Evolutionary conservation across 2,329 filamentous ascomycete species (phyloP).

Genomic region (Epicoccum sorghinum): DNA sequence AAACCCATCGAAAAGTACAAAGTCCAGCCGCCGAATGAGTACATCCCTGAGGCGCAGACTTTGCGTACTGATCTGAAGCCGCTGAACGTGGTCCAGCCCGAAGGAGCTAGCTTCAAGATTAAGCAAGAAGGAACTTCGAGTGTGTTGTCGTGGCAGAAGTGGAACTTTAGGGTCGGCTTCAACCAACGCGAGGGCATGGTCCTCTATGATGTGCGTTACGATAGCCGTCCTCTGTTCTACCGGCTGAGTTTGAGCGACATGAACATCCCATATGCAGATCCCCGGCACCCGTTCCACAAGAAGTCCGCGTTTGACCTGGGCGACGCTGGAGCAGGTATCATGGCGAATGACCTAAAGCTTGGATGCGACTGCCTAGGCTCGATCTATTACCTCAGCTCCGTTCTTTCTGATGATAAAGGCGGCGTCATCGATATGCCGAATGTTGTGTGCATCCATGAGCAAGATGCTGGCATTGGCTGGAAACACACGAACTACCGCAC

Average conservation of each 20-base stretch:
- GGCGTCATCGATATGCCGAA: slow-evolving; percentile 66
- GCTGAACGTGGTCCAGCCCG: slow-evolving; percentile 67
- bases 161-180: slow-evolving; percentile 72
- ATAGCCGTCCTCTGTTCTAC: slow-evolving; percentile 69
- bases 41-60: slow-evolving; percentile 67
- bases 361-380: slow-evolving; percentile 74
- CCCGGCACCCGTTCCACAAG: slow-evolving; percentile 70
- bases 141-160: slow-evolving; percentile 70
- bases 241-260: slow-evolving; percentile 71
- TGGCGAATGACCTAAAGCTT: slow-evolving; percentile 72
- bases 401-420: slow-evolving; percentile 66
- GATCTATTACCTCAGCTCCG: slow-evolving; percentile 69
- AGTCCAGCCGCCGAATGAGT: slow-evolving; percentile 67
- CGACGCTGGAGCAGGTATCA: slow-evolving; percentile 68
- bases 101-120: slow-evolving; percentile 67
- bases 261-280: slow-evolving; percentile 68
- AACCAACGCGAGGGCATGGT: slow-evolving; percentile 73
- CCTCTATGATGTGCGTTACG: slow-evolving; percentile 70
- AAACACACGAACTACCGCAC: slow-evolving; percentile 77
- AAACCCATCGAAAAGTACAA: slow-evolving; percentile 64
- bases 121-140: slow-evolving; percentile 60
- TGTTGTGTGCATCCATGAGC: slow-evolving; percentile 72
- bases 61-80: slow-evolving; percentile 68
- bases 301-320: slow-evolving; percentile 74
- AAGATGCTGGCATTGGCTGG: slow-evolving; percentile 71